Percentiles rank a stretch among this genome's conserved stretches.
Evolutionary conservation across 495 filamentous ascomycete genomes (phyloP).

Genomic region (Penicillium pancosmium): DNA sequence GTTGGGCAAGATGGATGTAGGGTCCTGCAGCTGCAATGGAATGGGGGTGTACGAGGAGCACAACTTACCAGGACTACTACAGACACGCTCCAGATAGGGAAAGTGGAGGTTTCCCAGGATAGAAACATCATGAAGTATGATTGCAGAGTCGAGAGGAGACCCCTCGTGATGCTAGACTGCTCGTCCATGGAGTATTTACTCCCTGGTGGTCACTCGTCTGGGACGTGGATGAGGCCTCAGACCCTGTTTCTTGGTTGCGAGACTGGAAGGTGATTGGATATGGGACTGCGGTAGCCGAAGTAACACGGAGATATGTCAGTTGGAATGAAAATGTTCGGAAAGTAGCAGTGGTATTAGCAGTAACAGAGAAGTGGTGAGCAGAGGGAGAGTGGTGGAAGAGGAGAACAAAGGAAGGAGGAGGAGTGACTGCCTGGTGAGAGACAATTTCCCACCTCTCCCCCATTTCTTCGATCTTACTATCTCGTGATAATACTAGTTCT

Average conservation of each 20-base stretch:
- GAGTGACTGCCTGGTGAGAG: too few relatives aligned
- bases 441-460: too few relatives aligned
- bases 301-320: conserved; percentile 1
- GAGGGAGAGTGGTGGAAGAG: not conserved
- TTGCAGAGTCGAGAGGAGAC: conserved; percentile 4
- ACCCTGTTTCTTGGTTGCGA: not conserved
- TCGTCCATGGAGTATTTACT: conserved; percentile 21
- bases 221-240: conserved; percentile 1
- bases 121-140: conserved; percentile 15
- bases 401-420: not conserved
- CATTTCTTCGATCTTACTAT: not conserved
- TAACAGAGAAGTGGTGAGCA: not conserved
- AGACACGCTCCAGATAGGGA: conserved; percentile 19
- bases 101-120: conserved; percentile 8
- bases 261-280: not conserved
- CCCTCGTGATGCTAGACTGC: conserved; percentile 9
- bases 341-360: not conserved
- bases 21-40: conserved; percentile 17
- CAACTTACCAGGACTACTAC: conserved; percentile 31
- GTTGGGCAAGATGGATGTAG: conserved; percentile 10
- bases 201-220: conserved; percentile 4
- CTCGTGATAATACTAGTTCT: not conserved
- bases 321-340: not conserved
- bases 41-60: conserved; percentile 15
- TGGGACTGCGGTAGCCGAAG: conserved; percentile 2